These are phyloP conservation scores for Parascedosporium putredinis DNA, from an alignment of 2,329 filamentous ascomycete species.

Conservation along the genomic window DNA sequence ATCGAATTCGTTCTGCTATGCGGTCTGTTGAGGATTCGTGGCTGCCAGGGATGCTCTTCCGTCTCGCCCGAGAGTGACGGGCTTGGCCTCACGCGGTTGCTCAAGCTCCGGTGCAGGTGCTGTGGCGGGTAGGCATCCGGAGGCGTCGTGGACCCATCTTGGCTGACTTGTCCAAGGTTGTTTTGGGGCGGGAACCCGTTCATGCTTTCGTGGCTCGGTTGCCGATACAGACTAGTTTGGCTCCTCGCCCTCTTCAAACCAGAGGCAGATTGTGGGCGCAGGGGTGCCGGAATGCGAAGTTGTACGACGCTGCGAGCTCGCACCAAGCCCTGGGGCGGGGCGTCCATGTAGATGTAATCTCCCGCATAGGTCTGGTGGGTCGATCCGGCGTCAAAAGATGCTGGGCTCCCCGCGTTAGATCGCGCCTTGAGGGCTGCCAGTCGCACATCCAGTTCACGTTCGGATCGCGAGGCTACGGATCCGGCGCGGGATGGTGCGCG, in stretches of 20 bases:
- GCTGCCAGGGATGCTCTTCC: slow-evolving; percentile 16
- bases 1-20: slow-evolving; percentile 23
- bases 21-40: slow-evolving; percentile 17
- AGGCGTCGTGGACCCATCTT: slow-evolving; percentile 12
- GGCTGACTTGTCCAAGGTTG: slow-evolving; percentile 3
- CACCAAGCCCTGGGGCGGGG: slow-evolving; percentile 32
- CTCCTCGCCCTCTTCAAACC: slow-evolving; percentile 12
- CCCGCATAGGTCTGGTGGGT: slow-evolving; percentile 7
- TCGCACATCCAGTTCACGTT: slow-evolving; percentile 2
- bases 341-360: slow-evolving; percentile 7
- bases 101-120: not conserved
- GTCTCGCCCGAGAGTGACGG: slow-evolving; percentile 9
- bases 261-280: slow-evolving; percentile 26
- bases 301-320: slow-evolving; percentile 23
- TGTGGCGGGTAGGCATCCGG: slow-evolving; percentile 16
- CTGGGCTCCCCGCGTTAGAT: slow-evolving; percentile 5
- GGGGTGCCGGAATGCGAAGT: slow-evolving; percentile 14
- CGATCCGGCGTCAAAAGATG: slow-evolving; percentile 8
- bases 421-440: not conserved
- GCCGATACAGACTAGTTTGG: slow-evolving; percentile 10
- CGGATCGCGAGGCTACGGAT: not conserved
- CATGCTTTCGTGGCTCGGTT: slow-evolving; percentile 14
- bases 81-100: not conserved
- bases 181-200: slow-evolving; percentile 14
- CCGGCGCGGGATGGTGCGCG: slow-evolving; percentile 5